These are phyloP conservation scores for Zanthoxylum bungeanum DNA, from an alignment of 345 rosid species.

Conservation along the genomic window DNA sequence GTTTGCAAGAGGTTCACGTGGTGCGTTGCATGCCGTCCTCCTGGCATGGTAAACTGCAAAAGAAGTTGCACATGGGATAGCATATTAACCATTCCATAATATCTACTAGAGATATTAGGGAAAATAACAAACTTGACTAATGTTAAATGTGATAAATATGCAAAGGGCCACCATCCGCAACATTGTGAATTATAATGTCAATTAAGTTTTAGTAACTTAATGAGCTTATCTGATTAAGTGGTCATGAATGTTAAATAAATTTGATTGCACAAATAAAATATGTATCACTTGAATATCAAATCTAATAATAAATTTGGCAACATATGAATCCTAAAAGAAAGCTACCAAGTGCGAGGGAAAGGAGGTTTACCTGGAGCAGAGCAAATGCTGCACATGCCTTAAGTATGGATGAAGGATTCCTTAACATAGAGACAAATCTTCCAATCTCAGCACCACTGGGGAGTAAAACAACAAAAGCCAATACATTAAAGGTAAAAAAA, in stretches of 20 bases:
- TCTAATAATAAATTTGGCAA: background rate
- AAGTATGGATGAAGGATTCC: conserved; percentile 31
- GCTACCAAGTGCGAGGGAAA: background rate
- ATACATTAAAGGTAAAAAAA: background rate
- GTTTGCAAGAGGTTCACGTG: conserved; percentile 28
- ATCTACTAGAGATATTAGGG: background rate
- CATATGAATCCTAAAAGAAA: background rate
- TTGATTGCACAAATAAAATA: background rate
- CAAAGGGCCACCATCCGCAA: background rate
- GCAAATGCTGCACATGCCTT: conserved; percentile 41
- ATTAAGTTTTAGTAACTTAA: background rate
- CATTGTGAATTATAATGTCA: background rate
- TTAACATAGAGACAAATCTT: conserved; percentile 41
- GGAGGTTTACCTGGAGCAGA: conserved; percentile 35
- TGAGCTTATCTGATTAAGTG: background rate
- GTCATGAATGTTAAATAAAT: background rate
- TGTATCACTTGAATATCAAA: background rate
- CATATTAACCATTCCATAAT: background rate
- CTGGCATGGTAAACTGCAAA: conserved; percentile 38
- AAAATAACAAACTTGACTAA: background rate
- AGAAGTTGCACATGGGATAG: background rate
- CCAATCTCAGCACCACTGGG: conserved; percentile 36
- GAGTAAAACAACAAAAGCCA: background rate
- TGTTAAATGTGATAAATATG: background rate
- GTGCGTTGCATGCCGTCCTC: conserved; percentile 36